A percentile compares a stretch with the other conserved stretches of the same genome.
Conservation (phyloP, 768 basidiomycete species). For the Trametes sanguinea region DNA sequence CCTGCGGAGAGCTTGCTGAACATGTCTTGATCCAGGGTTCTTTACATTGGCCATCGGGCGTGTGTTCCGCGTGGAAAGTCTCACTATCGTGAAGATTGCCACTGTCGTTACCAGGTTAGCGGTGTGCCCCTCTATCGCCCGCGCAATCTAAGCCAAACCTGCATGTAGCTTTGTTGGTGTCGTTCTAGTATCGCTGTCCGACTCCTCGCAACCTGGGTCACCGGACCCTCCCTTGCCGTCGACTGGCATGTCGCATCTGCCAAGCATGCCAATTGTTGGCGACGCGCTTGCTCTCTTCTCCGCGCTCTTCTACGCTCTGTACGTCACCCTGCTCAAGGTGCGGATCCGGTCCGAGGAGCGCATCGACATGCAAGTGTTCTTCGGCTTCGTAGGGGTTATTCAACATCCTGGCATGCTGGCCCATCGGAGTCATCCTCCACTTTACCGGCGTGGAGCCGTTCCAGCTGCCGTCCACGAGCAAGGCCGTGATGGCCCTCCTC, state of each 20-base stretch:
- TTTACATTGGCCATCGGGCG: conserved; percentile 89
- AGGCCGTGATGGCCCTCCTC: conserved; percentile 50
- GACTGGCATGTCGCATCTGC: conserved; percentile 24
- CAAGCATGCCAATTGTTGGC: conserved; percentile 57
- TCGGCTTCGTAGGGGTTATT: conserved; percentile 93
- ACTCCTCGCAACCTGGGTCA: conserved; percentile 47
- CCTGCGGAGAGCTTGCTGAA: not conserved
- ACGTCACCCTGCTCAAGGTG: conserved; percentile 88
- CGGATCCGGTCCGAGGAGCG: conserved; percentile 78
- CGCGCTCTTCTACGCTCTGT: conserved; percentile 85
- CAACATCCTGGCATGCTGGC: conserved; percentile 77
- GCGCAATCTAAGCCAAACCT: not conserved
- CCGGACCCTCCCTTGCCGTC: conserved; percentile 20
- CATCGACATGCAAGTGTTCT: conserved; percentile 92
- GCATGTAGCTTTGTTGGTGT: conserved; percentile 74
- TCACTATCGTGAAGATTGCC: conserved; percentile 70
- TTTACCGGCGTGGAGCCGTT: conserved; percentile 70
- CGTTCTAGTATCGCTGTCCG: conserved; percentile 84
- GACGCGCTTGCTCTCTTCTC: conserved; percentile 86
- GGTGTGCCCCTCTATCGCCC: not conserved
- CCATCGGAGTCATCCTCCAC: conserved; percentile 77
- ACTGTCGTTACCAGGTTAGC: conserved; percentile 80
- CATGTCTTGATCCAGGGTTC: conserved; percentile 59
- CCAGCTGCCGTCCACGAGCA: conserved; percentile 60
- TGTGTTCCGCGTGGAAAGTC: conserved; percentile 75